A percentile compares a stretch with the other conserved stretches of the same genome.
Evolutionary conservation across 1,139 yeast species (phyloP).

Genomic region (Zygotorulaspora mrakii): DNA sequence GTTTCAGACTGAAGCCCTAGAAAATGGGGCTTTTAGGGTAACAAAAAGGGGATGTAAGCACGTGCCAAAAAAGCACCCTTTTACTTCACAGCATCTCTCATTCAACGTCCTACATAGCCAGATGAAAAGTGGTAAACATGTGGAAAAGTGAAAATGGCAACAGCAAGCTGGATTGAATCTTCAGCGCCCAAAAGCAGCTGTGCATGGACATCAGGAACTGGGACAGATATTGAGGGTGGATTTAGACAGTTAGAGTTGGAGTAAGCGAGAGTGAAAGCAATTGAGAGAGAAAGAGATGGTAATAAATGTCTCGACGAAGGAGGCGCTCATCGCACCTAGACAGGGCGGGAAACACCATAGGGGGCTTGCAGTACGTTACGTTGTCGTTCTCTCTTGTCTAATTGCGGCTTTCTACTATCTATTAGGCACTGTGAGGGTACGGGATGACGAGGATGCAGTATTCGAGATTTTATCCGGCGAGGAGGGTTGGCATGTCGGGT

Average conservation of each 20-base stretch:
- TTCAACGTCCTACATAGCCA: neutral
- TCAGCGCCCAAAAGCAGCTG: neutral
- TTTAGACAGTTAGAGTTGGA: neutral
- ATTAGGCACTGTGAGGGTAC: neutral
- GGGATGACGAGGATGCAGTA: neutral
- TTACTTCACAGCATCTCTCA: neutral
- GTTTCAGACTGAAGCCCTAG: neutral
- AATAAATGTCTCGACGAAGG: constrained; percentile 1
- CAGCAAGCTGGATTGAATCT: neutral
- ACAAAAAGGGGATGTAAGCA: neutral
- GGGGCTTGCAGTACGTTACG: neutral
- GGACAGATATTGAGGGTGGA: neutral
- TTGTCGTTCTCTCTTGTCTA: neutral
- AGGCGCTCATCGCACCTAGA: neutral
- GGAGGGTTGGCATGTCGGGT: neutral
- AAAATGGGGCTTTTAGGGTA: too few species aligned
- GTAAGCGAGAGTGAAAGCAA: neutral
- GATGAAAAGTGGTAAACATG: neutral
- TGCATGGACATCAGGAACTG: neutral
- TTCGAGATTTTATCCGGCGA: constrained; percentile 1
- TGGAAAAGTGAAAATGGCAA: constrained; percentile 1
- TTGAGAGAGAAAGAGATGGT: neutral
- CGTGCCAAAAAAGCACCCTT: neutral
- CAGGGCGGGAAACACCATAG: neutral
- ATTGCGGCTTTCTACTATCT: neutral